These are phyloP conservation scores for Aleurites moluccanus DNA, from an alignment of 441 rosid species.

Conservation along the genomic window DNA sequence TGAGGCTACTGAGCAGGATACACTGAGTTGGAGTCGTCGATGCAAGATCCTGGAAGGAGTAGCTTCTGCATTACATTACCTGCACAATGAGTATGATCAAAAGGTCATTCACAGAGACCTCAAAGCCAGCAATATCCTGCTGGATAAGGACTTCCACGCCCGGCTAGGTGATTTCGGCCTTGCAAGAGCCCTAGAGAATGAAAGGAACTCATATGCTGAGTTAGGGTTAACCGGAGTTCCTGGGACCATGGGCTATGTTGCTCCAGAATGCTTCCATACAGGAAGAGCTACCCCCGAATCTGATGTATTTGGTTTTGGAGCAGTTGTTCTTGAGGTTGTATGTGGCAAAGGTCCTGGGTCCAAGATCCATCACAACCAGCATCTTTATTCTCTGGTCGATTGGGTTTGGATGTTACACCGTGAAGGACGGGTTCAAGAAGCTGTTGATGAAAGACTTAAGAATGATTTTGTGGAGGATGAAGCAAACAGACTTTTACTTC, in stretches of 20 bases:
- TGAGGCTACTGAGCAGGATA: conserved; percentile 20
- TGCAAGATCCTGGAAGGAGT: conserved; percentile 44
- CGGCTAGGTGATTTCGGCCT: conserved; percentile 60
- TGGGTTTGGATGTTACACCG: conserved; percentile 61
- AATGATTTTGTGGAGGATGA: conserved; percentile 33
- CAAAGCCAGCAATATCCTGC: conserved; percentile 59
- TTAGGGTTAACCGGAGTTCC: conserved; percentile 38
- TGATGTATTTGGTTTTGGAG: conserved; percentile 55
- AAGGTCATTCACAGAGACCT: conserved; percentile 62
- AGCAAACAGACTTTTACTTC: conserved; percentile 37
- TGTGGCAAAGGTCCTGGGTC: conserved; percentile 41
- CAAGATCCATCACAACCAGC: conserved; percentile 28
- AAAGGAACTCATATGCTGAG: conserved; percentile 52
- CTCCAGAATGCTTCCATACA: conserved; percentile 61
- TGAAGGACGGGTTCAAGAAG: conserved; percentile 40
- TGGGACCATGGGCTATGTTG: conserved; percentile 53
- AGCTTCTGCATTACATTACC: conserved; percentile 55
- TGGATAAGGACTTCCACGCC: conserved; percentile 47
- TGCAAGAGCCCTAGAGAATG: conserved; percentile 53
- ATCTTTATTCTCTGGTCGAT: conserved; percentile 39
- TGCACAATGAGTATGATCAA: conserved; percentile 56
- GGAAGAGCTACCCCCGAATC: conserved; percentile 54
- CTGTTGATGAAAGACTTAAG: conserved; percentile 39
- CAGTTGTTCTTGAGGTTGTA: conserved; percentile 50
- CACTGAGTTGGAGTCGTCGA: conserved; percentile 42